Conservation (phyloP, 2,329 filamentous ascomycete species). For the Sclerotinia trifoliorum region DNA sequence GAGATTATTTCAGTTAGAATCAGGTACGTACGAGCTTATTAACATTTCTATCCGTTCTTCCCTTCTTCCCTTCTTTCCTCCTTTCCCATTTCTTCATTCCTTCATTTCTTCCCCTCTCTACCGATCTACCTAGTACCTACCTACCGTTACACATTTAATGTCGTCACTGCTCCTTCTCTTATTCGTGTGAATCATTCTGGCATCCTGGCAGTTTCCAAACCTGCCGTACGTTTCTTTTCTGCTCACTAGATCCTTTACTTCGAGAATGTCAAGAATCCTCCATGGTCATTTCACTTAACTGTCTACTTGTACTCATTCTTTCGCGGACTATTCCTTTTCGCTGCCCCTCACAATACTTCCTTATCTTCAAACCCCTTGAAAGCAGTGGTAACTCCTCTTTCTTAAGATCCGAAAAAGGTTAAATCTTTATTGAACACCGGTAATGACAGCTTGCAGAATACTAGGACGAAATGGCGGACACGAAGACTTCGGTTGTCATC, state of each 20-base stretch:
- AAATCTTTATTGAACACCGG: background rate
- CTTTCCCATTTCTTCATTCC: background rate
- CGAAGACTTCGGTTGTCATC: slow-evolving; percentile 42
- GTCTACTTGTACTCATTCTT: background rate
- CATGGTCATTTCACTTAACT: background rate
- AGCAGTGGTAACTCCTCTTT: background rate
- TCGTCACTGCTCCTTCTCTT: background rate
- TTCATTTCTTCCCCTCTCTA: background rate
- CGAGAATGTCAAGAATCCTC: background rate
- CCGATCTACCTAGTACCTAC: too few species aligned
- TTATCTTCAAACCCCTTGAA: background rate
- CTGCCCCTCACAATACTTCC: background rate
- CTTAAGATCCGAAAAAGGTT: background rate
- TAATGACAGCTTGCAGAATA: slow-evolving; percentile 15
- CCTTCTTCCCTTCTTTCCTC: too few species aligned
- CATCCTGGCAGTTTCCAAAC: too few species aligned
- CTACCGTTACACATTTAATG: background rate
- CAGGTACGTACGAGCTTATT: background rate
- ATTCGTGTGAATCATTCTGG: background rate
- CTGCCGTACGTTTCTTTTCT: background rate
- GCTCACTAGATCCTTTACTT: background rate
- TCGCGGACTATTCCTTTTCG: background rate
- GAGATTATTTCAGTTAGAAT: background rate
- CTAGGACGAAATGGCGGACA: slow-evolving; percentile 18
- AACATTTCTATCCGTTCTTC: background rate